These are phyloP conservation scores for Lagerstroemia speciosa DNA, from an alignment of 345 rosid species.

Conservation along the genomic window DNA sequence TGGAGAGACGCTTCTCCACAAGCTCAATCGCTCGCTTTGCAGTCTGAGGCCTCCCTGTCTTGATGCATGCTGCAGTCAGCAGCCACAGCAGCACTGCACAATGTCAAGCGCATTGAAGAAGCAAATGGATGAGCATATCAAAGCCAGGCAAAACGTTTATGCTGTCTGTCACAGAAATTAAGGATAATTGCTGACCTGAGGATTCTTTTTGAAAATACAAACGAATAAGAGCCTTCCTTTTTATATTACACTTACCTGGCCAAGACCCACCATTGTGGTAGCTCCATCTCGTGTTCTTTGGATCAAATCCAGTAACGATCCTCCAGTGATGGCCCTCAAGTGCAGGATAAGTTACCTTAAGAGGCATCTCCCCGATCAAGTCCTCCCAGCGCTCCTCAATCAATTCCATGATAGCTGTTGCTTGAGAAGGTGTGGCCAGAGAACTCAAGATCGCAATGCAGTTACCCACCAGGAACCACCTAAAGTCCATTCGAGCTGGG, in stretches of 20 bases:
- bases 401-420: constrained; percentile 35
- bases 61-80: constrained; percentile 48
- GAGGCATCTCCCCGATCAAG: constrained; percentile 49
- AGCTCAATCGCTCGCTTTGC: constrained; percentile 40
- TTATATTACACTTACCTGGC: constrained; percentile 29
- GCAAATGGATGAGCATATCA: neutral
- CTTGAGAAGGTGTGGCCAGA: constrained; percentile 28
- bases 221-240: neutral
- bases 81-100: constrained; percentile 35
- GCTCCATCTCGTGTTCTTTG: constrained; percentile 50
- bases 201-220: neutral
- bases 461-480: constrained; percentile 37
- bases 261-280: constrained; percentile 54
- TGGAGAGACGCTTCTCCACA: constrained; percentile 31
- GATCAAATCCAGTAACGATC: constrained; percentile 44
- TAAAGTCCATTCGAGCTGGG: constrained; percentile 45
- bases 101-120: neutral
- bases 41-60: constrained; percentile 43
- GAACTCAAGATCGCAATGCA: constrained; percentile 41
- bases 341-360: constrained; percentile 42
- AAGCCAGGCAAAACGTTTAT: neutral
- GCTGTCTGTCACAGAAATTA: neutral
- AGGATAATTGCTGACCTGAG: neutral
- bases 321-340: constrained; percentile 50
- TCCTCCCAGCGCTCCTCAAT: constrained; percentile 46